Base-by-base conservation (phyloP, 805 yeast species). In the Ogataea pini region DNA sequence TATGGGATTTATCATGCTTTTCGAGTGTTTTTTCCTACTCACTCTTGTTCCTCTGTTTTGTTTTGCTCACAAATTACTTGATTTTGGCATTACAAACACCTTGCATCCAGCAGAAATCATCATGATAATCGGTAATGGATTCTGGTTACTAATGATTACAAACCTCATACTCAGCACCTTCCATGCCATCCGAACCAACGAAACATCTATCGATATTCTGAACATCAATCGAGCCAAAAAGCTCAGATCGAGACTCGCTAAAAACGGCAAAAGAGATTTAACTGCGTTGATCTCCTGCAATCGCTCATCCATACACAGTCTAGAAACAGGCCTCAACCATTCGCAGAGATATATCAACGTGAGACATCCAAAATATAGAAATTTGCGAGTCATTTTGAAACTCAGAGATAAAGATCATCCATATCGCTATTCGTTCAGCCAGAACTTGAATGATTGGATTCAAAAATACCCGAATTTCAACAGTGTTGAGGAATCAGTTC, bases 131-230 rank as follows among this genome's bases (percentile, higher is more conserved):
- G 50, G 77, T 1, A 55, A 73, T 13, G 76, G 75, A 1, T 58
- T 77, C 22, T 75, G 79, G 72, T 44, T 78, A 14, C 4, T 77
- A 1, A 71, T 84, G 65, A 56, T 79, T 2, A 52, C 65, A 0
- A 71, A 49, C 20, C 41, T 64, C 13, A 57, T 77, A n/a, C 71
- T 77, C 69, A 48, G 77, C 18, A 22, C 77, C 2, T 66, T 83
- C 62, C 55, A 76, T 2, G 55, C 65, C 3, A 69, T 85, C 18
- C 41, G 54, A 1, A 49, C 51, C 7, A 84, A 86, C 55, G 65
- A 72, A 49, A 78, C 88, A 0, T 76, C 89, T 0, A 59, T 88
- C 52, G 82, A 78, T 29, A 60, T 83, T 33, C 65, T 57, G 16
- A 50, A 57, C 8, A 14, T 39, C n/a, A 44, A 22, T 36, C 55